A percentile compares a stretch with the other conserved stretches of the same genome.
These are phyloP conservation scores for Entomortierella beljakovae DNA, from an alignment of 192 early-diverging fungal genomes.

Conservation along the genomic window DNA sequence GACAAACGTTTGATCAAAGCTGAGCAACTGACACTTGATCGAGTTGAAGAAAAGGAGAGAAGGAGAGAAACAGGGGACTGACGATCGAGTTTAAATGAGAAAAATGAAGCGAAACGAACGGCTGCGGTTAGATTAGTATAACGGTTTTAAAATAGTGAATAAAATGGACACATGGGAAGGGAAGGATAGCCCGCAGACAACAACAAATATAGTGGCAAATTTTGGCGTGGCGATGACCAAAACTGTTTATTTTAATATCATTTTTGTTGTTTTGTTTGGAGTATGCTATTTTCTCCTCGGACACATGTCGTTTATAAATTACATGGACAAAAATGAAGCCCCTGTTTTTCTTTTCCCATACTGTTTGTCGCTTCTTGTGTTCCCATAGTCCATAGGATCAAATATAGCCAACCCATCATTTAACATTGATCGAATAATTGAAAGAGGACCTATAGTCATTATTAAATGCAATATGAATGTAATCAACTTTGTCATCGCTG, in stretches of 20 bases:
- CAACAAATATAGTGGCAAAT: too few species aligned
- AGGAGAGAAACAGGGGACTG: background rate
- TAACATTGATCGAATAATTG: background rate
- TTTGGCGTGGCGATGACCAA: background rate
- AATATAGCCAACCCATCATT: too few species aligned
- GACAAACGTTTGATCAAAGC: too few species aligned
- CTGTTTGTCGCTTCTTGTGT: conserved; percentile 8
- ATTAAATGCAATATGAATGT: too few species aligned
- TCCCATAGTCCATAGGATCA: conserved; percentile 23
- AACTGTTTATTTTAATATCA: background rate
- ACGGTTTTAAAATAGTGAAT: too few species aligned
- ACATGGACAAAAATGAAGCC: too few species aligned
- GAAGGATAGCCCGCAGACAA: background rate
- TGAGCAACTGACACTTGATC: background rate
- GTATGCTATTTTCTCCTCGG: background rate
- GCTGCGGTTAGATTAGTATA: background rate
- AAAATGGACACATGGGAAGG: background rate
- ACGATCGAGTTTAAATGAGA: conserved; percentile 4
- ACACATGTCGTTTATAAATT: conserved; percentile 1
- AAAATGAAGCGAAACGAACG: background rate
- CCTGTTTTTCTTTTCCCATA: background rate
- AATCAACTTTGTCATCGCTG: too few species aligned
- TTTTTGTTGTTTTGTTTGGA: background rate
- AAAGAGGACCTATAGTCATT: too few species aligned
- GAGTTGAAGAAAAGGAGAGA: background rate